These are phyloP conservation scores for Dendrobium catenatum DNA, from an alignment of 106 monocot genomes.

Conservation along the genomic window DNA sequence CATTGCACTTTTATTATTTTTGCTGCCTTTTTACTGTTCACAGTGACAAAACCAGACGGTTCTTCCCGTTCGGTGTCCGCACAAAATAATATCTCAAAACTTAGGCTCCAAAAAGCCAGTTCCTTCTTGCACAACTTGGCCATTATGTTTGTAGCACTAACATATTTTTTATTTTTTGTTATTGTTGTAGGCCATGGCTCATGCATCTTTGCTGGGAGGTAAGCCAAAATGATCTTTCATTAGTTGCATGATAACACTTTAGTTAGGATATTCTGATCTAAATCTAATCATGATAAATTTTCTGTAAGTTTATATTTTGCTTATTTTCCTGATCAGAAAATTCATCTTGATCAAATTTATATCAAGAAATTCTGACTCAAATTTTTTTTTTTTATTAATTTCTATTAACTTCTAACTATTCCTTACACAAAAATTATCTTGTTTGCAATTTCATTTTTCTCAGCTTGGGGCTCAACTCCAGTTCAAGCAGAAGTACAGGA, in stretches of 20 bases:
- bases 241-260: no score
- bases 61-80: no score
- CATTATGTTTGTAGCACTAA: no score
- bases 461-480: not conserved
- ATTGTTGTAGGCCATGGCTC: conserved; percentile 48
- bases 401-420: not conserved
- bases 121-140: no score
- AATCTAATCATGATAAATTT: not conserved
- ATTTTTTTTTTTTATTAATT: not conserved
- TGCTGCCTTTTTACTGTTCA: no score
- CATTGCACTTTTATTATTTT: no score
- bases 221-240: not conserved
- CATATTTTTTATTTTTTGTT: not conserved
- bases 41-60: no score
- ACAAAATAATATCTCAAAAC: no score
- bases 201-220: conserved; percentile 89
- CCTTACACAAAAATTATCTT: not conserved
- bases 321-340: not conserved
- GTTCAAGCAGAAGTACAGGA: not conserved
- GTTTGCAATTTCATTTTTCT: not conserved
- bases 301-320: not conserved
- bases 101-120: no score
- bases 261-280: no score
- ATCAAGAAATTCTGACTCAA: not conserved
- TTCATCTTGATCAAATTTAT: not conserved